Base-by-base conservation (phyloP, 208 protist genomes). In the Acanthamoeba sp. region DNA sequence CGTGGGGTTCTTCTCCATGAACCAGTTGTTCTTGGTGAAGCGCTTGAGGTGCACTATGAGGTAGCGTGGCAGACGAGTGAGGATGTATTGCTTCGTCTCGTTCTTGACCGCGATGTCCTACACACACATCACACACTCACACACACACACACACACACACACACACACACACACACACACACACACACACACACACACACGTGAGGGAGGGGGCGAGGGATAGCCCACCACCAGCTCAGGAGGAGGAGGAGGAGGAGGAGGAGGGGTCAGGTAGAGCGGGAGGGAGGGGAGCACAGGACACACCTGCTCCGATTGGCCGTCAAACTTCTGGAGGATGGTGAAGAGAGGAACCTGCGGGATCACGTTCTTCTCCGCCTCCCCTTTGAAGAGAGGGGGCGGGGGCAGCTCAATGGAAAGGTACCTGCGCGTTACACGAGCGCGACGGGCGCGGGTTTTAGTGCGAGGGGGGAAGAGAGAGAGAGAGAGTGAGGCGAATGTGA, bases 1-100 rank as follows among this genome's bases (percentile, higher is more conserved):
- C 5, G 97, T 98, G 6, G 95, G 94, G 48, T 98, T 98, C 62
- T 97, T 97, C 93, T 98, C 97, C 7, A 96, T 27, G 59, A 97
- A 97, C 50, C 97, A 98, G 59, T 96, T 98, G 91, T 98, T 98
- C 62, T 97, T 96, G 7, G 93, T 95, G 94, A 98, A 98, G 36
- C 98, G 95, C 82, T 98, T 97, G 40, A 98, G 59, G 20, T 95
- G 93, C 5, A 98, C 12, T 0, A 98, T 96, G 6, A 98, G 95
- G 85, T 98, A 98, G 5, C 59, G 45, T 20, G 98, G 98, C 50
- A 98, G 69, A 76, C 64, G 34, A 0, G 48, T 92, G 18, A 98
- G 59, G n/a, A 59, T 76, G 71, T 97, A 98, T n/a, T 29, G 80
- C 24, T 94, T 94, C 16, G 52, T 76, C 14, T 96, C 95, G 38